These are phyloP conservation scores for Adiantum capillusveneris DNA, from an alignment of 75 land plant genomes.

Conservation along the genomic window DNA sequence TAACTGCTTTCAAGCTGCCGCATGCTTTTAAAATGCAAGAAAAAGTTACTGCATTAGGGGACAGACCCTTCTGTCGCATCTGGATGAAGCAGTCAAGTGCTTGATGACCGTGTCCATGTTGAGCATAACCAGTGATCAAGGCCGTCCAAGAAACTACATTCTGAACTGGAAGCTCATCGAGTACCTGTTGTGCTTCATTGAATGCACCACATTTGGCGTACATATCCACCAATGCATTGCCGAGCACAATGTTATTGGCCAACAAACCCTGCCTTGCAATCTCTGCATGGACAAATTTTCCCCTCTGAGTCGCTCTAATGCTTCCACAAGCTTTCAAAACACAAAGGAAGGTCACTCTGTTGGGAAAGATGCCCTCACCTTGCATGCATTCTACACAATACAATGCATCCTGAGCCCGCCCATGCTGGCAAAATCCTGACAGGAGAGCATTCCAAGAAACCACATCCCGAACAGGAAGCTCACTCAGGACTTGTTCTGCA, in stretches of 20 bases:
- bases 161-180: constrained; percentile 8
- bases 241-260: constrained; percentile 10
- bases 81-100: constrained; percentile 11
- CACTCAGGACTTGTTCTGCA: constrained; percentile 36
- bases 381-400: constrained; percentile 30
- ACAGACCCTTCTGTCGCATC: constrained; percentile 19
- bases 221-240: neutral
- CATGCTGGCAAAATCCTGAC: constrained; percentile 31
- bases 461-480: constrained; percentile 29
- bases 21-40: constrained; percentile 26
- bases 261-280: constrained; percentile 16
- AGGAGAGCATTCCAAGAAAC: constrained; percentile 52
- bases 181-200: constrained; percentile 26
- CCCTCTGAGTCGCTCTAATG: constrained; percentile 26
- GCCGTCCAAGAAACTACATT: constrained; percentile 32
- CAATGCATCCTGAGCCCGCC: constrained; percentile 21
- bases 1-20: neutral
- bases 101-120: neutral
- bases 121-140: constrained; percentile 24
- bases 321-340: constrained; percentile 36
- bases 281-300: constrained; percentile 30
- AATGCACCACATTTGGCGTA: constrained; percentile 20
- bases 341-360: constrained; percentile 34
- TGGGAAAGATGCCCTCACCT: constrained; percentile 22
- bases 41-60: constrained; percentile 33